A percentile compares a stretch with the other conserved stretches of the same genome.
Evolutionary conservation across 306 rosid genomes (phyloP).

Genomic region (Corylus avellana): DNA sequence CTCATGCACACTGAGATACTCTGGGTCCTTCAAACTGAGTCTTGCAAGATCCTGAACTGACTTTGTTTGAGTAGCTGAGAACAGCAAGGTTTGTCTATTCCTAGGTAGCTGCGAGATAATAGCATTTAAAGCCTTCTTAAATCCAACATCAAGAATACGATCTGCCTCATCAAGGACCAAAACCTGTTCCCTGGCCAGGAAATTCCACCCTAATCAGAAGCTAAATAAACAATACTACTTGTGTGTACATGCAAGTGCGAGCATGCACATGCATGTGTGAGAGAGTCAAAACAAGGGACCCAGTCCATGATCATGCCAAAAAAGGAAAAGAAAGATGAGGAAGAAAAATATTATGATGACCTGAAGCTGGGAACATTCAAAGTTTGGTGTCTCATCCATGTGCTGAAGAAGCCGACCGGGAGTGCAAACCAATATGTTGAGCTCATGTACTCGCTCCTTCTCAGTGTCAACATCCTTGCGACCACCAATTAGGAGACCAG

Average conservation of each 20-base stretch:
- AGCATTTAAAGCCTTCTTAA: conserved; percentile 75
- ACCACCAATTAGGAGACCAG: conserved; percentile 96
- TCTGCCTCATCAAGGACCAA: conserved; percentile 96
- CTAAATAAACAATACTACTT: neutral
- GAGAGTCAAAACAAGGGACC: neutral
- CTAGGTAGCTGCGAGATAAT: conserved; percentile 87
- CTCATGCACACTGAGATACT: conserved; percentile 88
- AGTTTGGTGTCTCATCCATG: conserved; percentile 93
- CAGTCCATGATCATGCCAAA: neutral
- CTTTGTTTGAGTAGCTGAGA: conserved; percentile 94
- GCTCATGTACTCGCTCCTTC: conserved; percentile 68
- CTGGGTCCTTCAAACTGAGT: conserved; percentile 95
- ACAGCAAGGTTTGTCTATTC: conserved; percentile 82
- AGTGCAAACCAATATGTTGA: conserved; percentile 85
- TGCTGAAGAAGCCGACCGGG: conserved; percentile 95
- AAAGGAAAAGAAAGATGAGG: neutral
- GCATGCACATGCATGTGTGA: neutral
- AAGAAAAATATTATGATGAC: conserved; percentile 37
- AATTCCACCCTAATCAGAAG: conserved; percentile 41
- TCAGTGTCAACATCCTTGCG: conserved; percentile 69
- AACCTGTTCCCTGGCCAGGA: conserved; percentile 61
- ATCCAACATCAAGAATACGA: conserved; percentile 81
- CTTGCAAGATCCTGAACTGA: conserved; percentile 87
- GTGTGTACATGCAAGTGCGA: neutral
- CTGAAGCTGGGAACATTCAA: conserved; percentile 90